phyloP scores from a whole-genome alignment of 768 basidiomycete genomes.

The Piloderma croceum region DNA sequence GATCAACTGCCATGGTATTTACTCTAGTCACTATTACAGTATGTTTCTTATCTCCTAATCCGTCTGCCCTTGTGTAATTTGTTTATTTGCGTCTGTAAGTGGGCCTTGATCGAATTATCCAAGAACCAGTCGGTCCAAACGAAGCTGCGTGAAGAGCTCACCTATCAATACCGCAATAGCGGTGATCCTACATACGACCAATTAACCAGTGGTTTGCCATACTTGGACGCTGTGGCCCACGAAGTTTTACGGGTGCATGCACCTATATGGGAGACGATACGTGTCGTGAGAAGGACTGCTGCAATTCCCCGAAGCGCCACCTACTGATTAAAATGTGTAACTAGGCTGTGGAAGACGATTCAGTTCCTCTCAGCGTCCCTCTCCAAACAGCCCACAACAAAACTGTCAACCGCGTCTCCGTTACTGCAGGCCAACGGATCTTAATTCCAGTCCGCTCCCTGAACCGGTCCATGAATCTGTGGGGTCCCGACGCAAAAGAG shows the following conservation, averaged over 20 bases:
- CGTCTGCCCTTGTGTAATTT: background rate
- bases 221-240: constrained; percentile 32
- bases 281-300: constrained; percentile 29
- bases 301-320: background rate
- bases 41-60: background rate
- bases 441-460: constrained; percentile 38
- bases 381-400: constrained; percentile 39
- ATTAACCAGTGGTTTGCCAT: constrained; percentile 20
- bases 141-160: too few species aligned
- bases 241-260: too few species aligned
- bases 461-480: constrained; percentile 48
- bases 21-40: constrained; percentile 22
- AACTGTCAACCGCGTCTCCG: constrained; percentile 31
- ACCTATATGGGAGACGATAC: constrained; percentile 23
- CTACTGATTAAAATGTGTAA: background rate
- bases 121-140: constrained; percentile 25
- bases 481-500: constrained; percentile 55
- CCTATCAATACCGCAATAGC: constrained; percentile 22
- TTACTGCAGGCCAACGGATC: constrained; percentile 45
- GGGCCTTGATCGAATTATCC: constrained; percentile 34
- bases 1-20: background rate
- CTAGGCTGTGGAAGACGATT: constrained; percentile 47
- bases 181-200: constrained; percentile 22
- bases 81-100: constrained; percentile 14
- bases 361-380: constrained; percentile 52